These are phyloP conservation scores for Bipolaris gigantea DNA, from an alignment of 2,329 filamentous ascomycete species.

Conservation along the genomic window DNA sequence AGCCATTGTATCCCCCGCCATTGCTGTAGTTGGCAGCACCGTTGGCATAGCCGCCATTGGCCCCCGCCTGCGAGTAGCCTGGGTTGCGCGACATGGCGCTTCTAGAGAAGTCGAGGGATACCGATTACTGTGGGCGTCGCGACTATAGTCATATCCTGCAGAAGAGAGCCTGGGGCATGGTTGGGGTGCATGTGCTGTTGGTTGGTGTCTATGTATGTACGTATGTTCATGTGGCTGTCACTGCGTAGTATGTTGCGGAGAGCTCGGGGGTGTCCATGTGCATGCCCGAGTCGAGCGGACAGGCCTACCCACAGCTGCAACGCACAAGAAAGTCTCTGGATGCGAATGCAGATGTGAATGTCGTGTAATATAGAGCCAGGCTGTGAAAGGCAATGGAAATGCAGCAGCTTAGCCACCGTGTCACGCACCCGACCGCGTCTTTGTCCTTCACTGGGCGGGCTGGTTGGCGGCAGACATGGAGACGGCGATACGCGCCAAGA, in stretches of 20 bases:
- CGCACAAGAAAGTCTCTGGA: too few relatives aligned
- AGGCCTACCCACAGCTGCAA: too few relatives aligned
- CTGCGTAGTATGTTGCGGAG: slow-evolving; percentile 26
- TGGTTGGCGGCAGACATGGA: not conserved
- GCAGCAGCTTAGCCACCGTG: too few relatives aligned
- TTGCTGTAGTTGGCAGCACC: slow-evolving; percentile 18
- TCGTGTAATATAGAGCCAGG: too few relatives aligned
- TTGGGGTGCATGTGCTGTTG: slow-evolving; percentile 5
- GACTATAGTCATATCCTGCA: slow-evolving; percentile 21
- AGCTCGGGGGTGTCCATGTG: slow-evolving; percentile 30
- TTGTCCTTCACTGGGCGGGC: not conserved
- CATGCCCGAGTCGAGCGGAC: not conserved
- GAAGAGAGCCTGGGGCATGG: slow-evolving; percentile 13
- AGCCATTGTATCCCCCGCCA: slow-evolving; percentile 23
- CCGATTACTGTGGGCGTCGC: slow-evolving; percentile 2
- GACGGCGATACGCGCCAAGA: slow-evolving; percentile 21
- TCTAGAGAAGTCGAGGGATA: slow-evolving; percentile 11
- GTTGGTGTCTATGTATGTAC: not conserved
- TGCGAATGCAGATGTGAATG: too few relatives aligned
- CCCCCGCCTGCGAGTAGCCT: slow-evolving; percentile 35
- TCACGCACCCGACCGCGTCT: too few relatives aligned
- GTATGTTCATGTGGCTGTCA: not conserved
- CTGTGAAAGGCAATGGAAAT: too few relatives aligned
- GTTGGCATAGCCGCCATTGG: slow-evolving; percentile 46
- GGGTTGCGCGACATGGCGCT: slow-evolving; percentile 43